Base-by-base conservation (phyloP, 1,139 yeast species). In the Blastobotrys petasosporus region DNA sequence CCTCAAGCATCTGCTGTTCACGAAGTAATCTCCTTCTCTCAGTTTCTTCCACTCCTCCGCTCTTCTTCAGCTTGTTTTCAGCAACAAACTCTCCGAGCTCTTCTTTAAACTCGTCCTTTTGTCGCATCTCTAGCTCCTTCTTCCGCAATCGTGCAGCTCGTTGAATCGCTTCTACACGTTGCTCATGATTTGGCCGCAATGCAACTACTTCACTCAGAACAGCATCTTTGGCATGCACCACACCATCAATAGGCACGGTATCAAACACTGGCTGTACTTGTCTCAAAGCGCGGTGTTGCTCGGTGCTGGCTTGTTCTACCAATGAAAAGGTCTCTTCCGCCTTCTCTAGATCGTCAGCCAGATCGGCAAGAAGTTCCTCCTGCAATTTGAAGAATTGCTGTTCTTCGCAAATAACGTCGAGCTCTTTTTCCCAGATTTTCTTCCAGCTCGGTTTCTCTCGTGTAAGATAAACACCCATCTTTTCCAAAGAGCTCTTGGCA, bases 371-470 rank as follows among this genome's bases (percentile, higher is more conserved):
- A 51, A 92, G 75, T 53, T 86, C 95, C 57, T 86, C 96, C 63
- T 92, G 97, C 30, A 88, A 73, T 51, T 85, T 85, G 66, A 90
- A 79, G 61, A 87, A 87, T 55, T 90, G 95, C 63, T 92, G 97
- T 59, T 90, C 97, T 56, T 87, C 95, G 52, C 95, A 85, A 17
- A 92, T 94, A 39, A 82, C 82, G 54, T 87, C 94, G 50, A 92
- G 74, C 59, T 90, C 97, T 4, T 82, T 71, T 62, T 90, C 96
- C 97, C 98, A 92, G 25, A 87, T 82, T 56, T 79, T 80, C 61
- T 87, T 85, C 96, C 97, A 88, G 34, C 80, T 80, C 3, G 88
- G 82, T 55, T 84, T 84, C 59, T 88, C 97, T 10, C 71, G 71
- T 1, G 66, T 58, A 37, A 94, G 82, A 57, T 78, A 88, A 6